phyloP scores from a whole-genome alignment of 441 rosid genomes.

The Corymbia calophylla region DNA sequence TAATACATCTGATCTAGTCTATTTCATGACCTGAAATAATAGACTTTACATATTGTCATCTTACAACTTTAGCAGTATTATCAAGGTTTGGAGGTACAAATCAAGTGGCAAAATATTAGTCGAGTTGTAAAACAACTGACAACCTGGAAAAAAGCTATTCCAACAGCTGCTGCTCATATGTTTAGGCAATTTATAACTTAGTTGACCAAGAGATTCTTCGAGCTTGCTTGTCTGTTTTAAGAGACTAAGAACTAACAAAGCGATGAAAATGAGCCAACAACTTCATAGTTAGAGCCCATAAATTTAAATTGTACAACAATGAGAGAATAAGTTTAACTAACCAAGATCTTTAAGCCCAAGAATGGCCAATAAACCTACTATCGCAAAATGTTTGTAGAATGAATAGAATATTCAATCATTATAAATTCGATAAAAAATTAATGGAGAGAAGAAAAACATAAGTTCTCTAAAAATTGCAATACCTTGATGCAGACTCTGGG shows the following conservation, averaged over 20 bases:
- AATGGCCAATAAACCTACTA: background rate
- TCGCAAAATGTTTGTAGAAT: background rate
- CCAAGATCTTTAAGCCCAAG: background rate
- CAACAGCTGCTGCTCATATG: background rate
- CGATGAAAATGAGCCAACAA: background rate
- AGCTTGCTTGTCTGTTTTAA: background rate
- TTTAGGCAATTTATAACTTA: background rate
- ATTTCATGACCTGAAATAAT: background rate
- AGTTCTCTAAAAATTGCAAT: conserved; percentile 7
- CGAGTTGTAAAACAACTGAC: background rate
- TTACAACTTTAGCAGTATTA: background rate
- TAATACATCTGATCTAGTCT: background rate
- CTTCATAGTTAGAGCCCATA: background rate
- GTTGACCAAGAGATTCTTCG: background rate
- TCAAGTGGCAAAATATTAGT: background rate
- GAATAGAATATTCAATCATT: background rate
- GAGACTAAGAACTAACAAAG: background rate
- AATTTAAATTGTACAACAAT: background rate
- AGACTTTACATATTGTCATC: background rate
- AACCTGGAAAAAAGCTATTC: background rate
- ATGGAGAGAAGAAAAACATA: background rate
- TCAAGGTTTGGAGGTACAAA: background rate
- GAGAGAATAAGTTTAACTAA: background rate
- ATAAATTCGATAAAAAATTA: background rate
- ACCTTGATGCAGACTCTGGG: conserved; percentile 81